Evolutionary conservation across 768 basidiomycete species (phyloP), one percentile per base, ranked within the genome.

Genomic region (Leucogyrophana mollusca): DNA sequence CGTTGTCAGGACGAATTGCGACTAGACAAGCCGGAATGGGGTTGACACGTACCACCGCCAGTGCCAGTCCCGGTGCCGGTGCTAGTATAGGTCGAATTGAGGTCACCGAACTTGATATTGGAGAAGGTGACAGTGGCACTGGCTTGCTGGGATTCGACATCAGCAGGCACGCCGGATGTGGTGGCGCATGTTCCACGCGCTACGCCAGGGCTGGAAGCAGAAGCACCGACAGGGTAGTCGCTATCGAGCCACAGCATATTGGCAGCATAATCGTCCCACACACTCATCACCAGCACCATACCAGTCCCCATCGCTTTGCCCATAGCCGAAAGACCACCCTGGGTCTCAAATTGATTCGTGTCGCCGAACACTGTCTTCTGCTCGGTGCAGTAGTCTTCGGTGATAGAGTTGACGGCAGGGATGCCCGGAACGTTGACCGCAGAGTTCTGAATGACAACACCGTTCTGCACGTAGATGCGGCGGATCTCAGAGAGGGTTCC

Each of bases 201-300:
- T 46, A 75, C 65, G 62, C 78, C 78, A 30, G 67, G 68, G 32
- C 50, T 40, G 50, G 65, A 61, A 25, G 73, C 55, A 59, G 59
- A 60, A 9, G 51, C 52, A 45, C 54, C 56, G 33, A 54, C 54
- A 42, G 73, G 79, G 69, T 74, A 78, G 69, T 63, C 66, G 56
- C 65, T 63, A 69, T 80, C 77, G 61, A 80, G 75, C 72, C 79
- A 81, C 54, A 77, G 70, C 79, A 81, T 80, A 63, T 71, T 65
- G 47, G 64, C 77, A 24, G 65, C 66, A 56, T 80, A 69, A 65
- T 80, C 78, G 57, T 79, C 78, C 79, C 79, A 78, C 51, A 80
- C 47, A 38, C 63, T 67, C 56, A 80, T 60, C 46, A 74, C 74
- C 50, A 79, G 63, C 24, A 77, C 78, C 67, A 76, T 71, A 35